Conservation (phyloP, 345 rosid species). For the Iberis pinnata region DNA sequence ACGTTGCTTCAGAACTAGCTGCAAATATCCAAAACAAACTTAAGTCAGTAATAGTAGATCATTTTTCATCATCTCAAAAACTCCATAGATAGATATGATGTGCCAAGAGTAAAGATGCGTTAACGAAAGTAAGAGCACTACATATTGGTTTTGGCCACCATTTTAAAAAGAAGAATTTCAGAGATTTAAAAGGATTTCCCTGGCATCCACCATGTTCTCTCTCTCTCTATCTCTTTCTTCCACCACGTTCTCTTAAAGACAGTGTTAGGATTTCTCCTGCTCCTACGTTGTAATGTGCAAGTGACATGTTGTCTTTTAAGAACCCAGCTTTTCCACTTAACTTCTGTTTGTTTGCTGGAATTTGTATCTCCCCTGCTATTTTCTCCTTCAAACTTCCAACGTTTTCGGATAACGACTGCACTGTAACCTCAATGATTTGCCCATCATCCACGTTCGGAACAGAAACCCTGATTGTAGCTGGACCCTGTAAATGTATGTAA, state of each 20-base stretch:
- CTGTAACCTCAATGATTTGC: constrained; percentile 52
- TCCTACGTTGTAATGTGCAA: constrained; percentile 72
- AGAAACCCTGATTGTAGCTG: constrained; percentile 49
- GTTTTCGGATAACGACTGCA: constrained; percentile 67
- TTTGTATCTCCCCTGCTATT: constrained; percentile 80
- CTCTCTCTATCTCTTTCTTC: constrained; percentile 66
- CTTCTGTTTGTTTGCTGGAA: constrained; percentile 82
- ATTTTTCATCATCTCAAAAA: constrained; percentile 12
- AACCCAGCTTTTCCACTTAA: constrained; percentile 85
- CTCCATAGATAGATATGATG: neutral
- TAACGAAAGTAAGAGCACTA: constrained; percentile 12
- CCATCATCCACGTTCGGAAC: constrained; percentile 77
- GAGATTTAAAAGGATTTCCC: constrained; percentile 21
- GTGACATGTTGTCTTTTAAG: constrained; percentile 82
- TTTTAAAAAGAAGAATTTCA: constrained; percentile 9
- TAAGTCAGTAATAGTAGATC: constrained; percentile 27
- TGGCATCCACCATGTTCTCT: constrained; percentile 22
- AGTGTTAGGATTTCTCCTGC: constrained; percentile 55
- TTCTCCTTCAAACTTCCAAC: constrained; percentile 86
- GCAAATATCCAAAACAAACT: constrained; percentile 33
- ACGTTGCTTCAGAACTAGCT: constrained; percentile 32
- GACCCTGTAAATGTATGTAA: constrained; percentile 39
- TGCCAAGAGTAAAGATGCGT: constrained; percentile 5
- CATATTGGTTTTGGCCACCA: constrained; percentile 20
- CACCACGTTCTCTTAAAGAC: constrained; percentile 78